phyloP scores from a whole-genome alignment of 441 rosid genomes.

The Gossypium gossypioides region DNA sequence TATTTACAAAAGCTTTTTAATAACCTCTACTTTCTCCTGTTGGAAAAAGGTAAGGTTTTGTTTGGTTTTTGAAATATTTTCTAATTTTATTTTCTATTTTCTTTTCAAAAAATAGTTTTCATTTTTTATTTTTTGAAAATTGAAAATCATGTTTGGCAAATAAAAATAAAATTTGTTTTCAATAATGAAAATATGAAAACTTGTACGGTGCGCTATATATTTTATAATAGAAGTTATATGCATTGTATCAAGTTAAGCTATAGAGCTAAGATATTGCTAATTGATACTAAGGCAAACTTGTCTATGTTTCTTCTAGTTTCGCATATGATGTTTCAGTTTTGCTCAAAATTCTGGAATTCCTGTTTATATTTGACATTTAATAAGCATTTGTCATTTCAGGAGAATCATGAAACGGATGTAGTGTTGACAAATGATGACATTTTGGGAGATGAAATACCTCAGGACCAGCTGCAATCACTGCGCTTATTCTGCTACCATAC shows the following conservation, averaged over 20 bases:
- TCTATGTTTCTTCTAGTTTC: not conserved
- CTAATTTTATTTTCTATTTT: too few species aligned
- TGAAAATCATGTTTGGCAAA: too few species aligned
- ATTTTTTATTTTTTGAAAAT: too few species aligned
- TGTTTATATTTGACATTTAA: not conserved
- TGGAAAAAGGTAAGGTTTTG: not conserved
- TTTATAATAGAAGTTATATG: not conserved
- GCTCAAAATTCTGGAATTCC: constrained; percentile 1
- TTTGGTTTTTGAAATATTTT: too few species aligned
- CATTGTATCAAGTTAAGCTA: not conserved
- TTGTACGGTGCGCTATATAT: too few species aligned
- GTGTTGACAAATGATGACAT: constrained; percentile 89
- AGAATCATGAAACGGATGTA: constrained; percentile 43
- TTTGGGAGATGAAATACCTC: constrained; percentile 91
- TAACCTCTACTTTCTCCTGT: not conserved
- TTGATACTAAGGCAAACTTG: not conserved
- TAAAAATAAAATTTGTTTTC: too few species aligned
- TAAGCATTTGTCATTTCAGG: constrained; percentile 34
- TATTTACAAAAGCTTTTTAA: not conserved
- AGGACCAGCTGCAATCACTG: constrained; percentile 56
- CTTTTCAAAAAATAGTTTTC: too few species aligned
- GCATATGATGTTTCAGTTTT: not conserved
- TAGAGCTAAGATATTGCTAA: constrained; percentile 2
- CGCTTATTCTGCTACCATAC: constrained; percentile 65
- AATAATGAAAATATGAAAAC: too few species aligned